Conservation (phyloP, 768 basidiomycete genomes). For the Lanmaoa rubissima region DNA sequence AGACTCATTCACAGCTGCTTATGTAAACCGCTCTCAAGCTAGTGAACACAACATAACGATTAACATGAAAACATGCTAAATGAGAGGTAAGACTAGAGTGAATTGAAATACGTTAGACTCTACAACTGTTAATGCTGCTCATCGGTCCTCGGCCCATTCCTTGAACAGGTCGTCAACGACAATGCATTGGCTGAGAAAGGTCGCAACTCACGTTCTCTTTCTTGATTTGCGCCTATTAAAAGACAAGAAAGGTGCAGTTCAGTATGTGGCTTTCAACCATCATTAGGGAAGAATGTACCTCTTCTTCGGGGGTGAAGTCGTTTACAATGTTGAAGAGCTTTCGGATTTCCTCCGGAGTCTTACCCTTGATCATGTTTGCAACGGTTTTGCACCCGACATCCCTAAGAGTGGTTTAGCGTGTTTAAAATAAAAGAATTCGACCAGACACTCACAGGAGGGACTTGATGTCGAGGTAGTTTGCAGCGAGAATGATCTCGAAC, state of each 20-base stretch:
- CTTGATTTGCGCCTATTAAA: conserved; percentile 87
- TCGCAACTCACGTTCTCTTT: conserved; percentile 86
- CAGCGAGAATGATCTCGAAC: conserved; percentile 98
- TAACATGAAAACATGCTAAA: conserved; percentile 19
- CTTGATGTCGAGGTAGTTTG: conserved; percentile 99
- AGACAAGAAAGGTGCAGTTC: conserved; percentile 7
- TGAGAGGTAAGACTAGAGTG: conserved; percentile 21
- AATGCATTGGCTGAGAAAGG: neutral
- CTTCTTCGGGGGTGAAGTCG: conserved; percentile 99
- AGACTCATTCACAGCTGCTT: conserved; percentile 10
- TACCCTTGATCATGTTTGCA: conserved; percentile 99
- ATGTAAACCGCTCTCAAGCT: conserved; percentile 17
- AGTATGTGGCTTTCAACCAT: conserved; percentile 1
- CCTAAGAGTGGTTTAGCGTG: conserved; percentile 39
- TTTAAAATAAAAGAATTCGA: neutral
- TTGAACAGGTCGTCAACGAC: conserved; percentile 32
- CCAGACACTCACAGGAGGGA: conserved; percentile 75
- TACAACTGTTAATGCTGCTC: conserved; percentile 32
- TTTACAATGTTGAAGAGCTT: conserved; percentile 98
- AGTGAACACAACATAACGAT: conserved; percentile 15
- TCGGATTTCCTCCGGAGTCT: conserved; percentile 98
- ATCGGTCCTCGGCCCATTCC: conserved; percentile 96
- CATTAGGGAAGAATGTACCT: conserved; percentile 51
- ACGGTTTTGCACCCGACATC: conserved; percentile 99
- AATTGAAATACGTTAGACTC: conserved; percentile 24